Base-by-base conservation (phyloP, 2,329 filamentous ascomycete species). In the Colletotrichum sp. region DNA sequence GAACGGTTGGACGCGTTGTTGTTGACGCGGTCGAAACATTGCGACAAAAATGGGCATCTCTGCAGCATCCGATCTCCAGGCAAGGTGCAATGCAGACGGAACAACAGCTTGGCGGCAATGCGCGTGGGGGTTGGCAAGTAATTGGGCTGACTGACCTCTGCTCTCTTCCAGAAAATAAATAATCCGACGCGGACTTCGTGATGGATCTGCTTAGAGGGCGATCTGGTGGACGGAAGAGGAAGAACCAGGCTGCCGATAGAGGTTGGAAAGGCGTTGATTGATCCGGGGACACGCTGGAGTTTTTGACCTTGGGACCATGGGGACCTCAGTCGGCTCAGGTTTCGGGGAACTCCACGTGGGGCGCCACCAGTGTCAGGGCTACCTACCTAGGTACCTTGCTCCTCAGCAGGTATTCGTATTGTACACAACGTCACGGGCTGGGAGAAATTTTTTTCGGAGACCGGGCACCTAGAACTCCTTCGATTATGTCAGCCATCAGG, bases 141-240 rank as follows among this genome's bases (percentile, higher is more conserved):
- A 30, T 69, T 71, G 64, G 64, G 71, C 65, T 76, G 65, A 78
- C 76, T 74, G 71, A 78, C 75, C 71, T 77, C 52, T 67, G 30
- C 61, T 68, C 34, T 70, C 32, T 75, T 60, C 32, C 43, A 52
- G 43, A 52, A 57, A 61, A 61, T 60, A 71, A 72, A 75, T 68
- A 66, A 48, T 65, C 72, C 67, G 72, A 72, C 57, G 65, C 71
- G 71, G 64, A 63, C 39, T 61, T 77, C 76, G 76, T 74, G 76
- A 77, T 77, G 74, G 76, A 73, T 64, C 70, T 74, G 68, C 68
- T 71, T 59, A 77, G 74, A 66, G 34, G 55, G 57, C 55, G 74
- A 74, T 67, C 72, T 72, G 75, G 70, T 73, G 75, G 67, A 77
- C 77, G 77, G 77, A 71, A 77, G 73, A 77, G 76, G 74, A 79